A percentile compares a stretch with the other conserved stretches of the same genome.
Conservation (phyloP, 177 flowering plant genomes). For the Vitis hybrid region DNA sequence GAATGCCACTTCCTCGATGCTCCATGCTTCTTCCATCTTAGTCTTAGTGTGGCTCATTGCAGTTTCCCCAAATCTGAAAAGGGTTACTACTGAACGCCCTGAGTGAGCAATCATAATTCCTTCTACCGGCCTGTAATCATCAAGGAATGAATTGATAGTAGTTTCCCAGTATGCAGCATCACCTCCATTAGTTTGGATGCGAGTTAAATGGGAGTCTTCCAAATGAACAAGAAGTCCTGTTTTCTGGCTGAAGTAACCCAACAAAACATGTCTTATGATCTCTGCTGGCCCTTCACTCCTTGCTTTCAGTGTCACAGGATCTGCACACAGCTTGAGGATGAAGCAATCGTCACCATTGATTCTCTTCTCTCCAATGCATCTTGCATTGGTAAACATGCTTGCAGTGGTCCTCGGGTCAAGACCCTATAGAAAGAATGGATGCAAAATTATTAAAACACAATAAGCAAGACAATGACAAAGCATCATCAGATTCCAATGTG, state of each 20-base stretch:
- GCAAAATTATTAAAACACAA: not conserved
- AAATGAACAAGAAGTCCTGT: conserved; percentile 85
- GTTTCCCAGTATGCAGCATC: conserved; percentile 97
- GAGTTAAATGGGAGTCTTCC: conserved; percentile 91
- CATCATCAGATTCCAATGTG: not conserved
- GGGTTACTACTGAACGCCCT: conserved; percentile 80
- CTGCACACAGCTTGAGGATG: conserved; percentile 83
- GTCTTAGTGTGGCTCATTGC: conserved; percentile 96
- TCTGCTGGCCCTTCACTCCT: conserved; percentile 94
- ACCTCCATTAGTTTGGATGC: conserved; percentile 81
- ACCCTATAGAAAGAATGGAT: conserved; percentile 43
- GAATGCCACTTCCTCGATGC: conserved; percentile 90
- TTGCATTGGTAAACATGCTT: conserved; percentile 76
- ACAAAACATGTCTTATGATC: conserved; percentile 85
- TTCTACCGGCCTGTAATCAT: conserved; percentile 82
- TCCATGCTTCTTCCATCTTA: conserved; percentile 95
- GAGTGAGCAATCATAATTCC: conserved; percentile 95
- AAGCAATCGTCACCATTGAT: conserved; percentile 86
- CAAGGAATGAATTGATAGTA: conserved; percentile 81
- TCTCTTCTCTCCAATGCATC: conserved; percentile 89
- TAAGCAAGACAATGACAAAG: too few relatives aligned
- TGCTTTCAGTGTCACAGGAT: conserved; percentile 72
- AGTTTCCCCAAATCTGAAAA: conserved; percentile 87
- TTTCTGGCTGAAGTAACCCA: conserved; percentile 91
- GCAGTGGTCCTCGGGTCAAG: conserved; percentile 90